Evolutionary conservation across 345 rosid genomes (phyloP).

Genomic region (Cardamine chenopodiifolia): DNA sequence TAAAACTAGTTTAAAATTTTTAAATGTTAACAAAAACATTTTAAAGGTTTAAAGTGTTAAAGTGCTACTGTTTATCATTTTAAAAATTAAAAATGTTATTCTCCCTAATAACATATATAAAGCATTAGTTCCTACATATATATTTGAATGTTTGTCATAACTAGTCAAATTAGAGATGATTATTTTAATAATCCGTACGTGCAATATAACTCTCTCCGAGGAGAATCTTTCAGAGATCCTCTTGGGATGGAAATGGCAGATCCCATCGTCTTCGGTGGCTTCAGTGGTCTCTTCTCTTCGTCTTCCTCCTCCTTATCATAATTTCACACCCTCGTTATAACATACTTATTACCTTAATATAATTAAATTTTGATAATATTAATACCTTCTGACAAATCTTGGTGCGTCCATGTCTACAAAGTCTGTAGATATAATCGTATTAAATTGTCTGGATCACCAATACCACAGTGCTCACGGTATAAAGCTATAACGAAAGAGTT

Average conservation of each 20-base stretch:
- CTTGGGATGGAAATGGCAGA: constrained; percentile 63
- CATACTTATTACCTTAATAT: not conserved
- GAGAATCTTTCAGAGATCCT: constrained; percentile 43
- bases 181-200: constrained; percentile 49
- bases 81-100: too few species aligned
- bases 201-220: constrained; percentile 58
- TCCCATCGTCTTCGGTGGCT: constrained; percentile 42
- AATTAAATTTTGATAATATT: not conserved
- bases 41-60: too few species aligned
- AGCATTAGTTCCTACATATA: not conserved
- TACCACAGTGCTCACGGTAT: constrained; percentile 73
- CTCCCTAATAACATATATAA: too few species aligned
- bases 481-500: constrained; percentile 54
- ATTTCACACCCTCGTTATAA: not conserved
- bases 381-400: constrained; percentile 33
- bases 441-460: constrained; percentile 76
- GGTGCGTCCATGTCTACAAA: constrained; percentile 44
- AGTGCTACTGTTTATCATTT: too few species aligned
- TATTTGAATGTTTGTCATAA: not conserved
- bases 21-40: too few species aligned
- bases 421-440: constrained; percentile 65
- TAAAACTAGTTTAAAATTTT: too few species aligned
- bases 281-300: constrained; percentile 60
- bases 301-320: constrained; percentile 42
- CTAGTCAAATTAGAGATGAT: not conserved